These are phyloP conservation scores for Termitomyces sp. DNA, from an alignment of 768 basidiomycete genomes.

Conservation along the genomic window DNA sequence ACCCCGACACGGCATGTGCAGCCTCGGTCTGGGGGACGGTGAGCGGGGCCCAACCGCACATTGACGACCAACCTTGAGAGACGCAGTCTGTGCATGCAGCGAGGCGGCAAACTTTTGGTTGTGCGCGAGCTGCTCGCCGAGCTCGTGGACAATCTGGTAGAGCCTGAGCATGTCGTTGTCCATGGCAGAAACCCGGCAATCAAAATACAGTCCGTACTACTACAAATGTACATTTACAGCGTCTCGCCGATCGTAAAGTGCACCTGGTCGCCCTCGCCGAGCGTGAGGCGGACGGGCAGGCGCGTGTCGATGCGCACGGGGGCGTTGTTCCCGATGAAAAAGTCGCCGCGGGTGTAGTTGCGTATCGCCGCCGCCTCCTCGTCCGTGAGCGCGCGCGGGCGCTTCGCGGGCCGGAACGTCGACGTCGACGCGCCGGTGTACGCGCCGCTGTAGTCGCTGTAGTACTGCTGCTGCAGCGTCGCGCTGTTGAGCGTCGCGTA, in stretches of 20 bases:
- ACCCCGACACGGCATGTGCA: slow-evolving; percentile 63
- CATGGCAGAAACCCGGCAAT: slow-evolving; percentile 25
- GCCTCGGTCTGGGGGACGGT: slow-evolving; percentile 59
- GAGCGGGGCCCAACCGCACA: no score
- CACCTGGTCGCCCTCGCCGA: slow-evolving; percentile 80
- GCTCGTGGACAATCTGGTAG: slow-evolving; percentile 77
- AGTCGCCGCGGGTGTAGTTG: slow-evolving; percentile 77
- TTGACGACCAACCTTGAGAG: slow-evolving; percentile 61
- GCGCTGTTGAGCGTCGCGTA: slow-evolving; percentile 41
- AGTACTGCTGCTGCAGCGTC: slow-evolving; percentile 63
- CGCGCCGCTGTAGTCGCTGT: slow-evolving; percentile 63
- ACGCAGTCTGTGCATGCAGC: slow-evolving; percentile 62
- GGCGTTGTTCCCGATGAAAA: slow-evolving; percentile 75
- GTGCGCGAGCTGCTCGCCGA: slow-evolving; percentile 75
- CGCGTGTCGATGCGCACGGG: slow-evolving; percentile 82
- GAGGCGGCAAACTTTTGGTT: slow-evolving; percentile 73
- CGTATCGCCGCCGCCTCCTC: slow-evolving; percentile 80
- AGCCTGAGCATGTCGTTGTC: slow-evolving; percentile 69
- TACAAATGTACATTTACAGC: background rate
- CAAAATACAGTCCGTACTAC: background rate
- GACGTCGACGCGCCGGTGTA: slow-evolving; percentile 68
- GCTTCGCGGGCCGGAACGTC: slow-evolving; percentile 76
- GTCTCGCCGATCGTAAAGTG: slow-evolving; percentile 52
- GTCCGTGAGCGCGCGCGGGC: slow-evolving; percentile 74
- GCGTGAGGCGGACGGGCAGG: slow-evolving; percentile 70